Evolutionary conservation across 2,329 filamentous ascomycete species (phyloP).

Genomic region (Penicillium polonicum): DNA sequence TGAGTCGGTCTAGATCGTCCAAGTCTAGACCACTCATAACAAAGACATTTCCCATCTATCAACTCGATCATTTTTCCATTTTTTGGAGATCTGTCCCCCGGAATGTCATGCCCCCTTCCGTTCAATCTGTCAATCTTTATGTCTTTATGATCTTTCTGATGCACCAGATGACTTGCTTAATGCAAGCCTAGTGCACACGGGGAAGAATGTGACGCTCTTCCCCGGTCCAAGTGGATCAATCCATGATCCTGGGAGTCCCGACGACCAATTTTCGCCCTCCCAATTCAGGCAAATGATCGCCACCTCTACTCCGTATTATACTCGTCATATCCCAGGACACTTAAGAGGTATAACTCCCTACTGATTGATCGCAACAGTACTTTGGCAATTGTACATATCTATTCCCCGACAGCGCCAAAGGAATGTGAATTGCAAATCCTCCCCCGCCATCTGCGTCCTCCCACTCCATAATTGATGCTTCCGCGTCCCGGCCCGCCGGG

Average conservation of each 20-base stretch:
- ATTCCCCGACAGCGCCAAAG: neutral
- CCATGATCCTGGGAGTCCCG: slow-evolving; percentile 10
- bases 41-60: slow-evolving; percentile 6
- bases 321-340: neutral
- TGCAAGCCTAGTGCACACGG: slow-evolving; percentile 6
- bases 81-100: neutral
- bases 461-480: slow-evolving; percentile 12
- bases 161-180: slow-evolving; percentile 9
- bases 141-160: neutral
- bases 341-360: neutral
- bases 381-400: neutral
- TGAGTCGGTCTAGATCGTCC: slow-evolving; percentile 1
- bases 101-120: neutral
- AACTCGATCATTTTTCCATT: neutral
- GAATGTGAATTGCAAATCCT: neutral
- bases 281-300: slow-evolving; percentile 5
- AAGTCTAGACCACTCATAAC: slow-evolving; percentile 5
- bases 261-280: neutral
- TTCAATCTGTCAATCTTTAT: neutral
- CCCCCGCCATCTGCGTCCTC: neutral
- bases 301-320: neutral
- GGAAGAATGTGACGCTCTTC: slow-evolving; percentile 7
- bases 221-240: slow-evolving; percentile 19
- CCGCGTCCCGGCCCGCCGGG: slow-evolving; percentile 12
- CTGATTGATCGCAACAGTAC: neutral